phyloP scores from a whole-genome alignment of 2,329 filamentous ascomycete genomes.

The Clonostachys sp. region DNA sequence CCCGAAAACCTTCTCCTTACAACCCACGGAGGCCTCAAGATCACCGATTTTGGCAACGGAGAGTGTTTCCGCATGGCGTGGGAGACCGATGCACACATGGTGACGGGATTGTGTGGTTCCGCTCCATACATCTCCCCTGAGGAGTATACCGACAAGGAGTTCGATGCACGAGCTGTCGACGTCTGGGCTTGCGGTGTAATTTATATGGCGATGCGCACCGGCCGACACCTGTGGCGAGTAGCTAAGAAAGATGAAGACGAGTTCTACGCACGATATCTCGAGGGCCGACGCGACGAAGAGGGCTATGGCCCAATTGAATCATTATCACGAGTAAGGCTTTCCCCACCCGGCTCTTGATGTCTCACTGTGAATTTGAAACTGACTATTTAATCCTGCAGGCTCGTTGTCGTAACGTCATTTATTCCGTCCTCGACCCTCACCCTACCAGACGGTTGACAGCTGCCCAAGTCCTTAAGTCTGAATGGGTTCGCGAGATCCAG shows the following conservation, averaged over 20 bases:
- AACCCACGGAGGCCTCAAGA: conserved; percentile 88
- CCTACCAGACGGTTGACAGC: conserved; percentile 88
- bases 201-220: conserved; percentile 99
- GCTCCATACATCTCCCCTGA: conserved; percentile 97
- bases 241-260: conserved; percentile 96
- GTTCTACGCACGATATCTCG: conserved; percentile 91
- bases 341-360: not conserved
- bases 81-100: conserved; percentile 98
- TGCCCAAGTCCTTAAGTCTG: conserved; percentile 93
- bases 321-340: conserved; percentile 3
- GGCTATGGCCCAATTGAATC: conserved; percentile 97
- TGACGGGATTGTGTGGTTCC: conserved; percentile 90
- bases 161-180: conserved; percentile 95
- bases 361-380: conserved; percentile 5
- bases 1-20: conserved; percentile 95
- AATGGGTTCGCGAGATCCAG: conserved; percentile 98
- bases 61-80: conserved; percentile 99
- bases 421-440: conserved; percentile 95
- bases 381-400: conserved; percentile 56
- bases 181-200: conserved; percentile 98
- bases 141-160: conserved; percentile 92
- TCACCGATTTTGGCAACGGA: conserved; percentile 97
- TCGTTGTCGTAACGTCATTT: conserved; percentile 96
- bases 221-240: conserved; percentile 92
- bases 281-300: conserved; percentile 88